Percentiles rank a stretch among this genome's conserved stretches.
phyloP scores from a whole-genome alignment of 805 yeast species.

The Kuraishia piskuri region DNA sequence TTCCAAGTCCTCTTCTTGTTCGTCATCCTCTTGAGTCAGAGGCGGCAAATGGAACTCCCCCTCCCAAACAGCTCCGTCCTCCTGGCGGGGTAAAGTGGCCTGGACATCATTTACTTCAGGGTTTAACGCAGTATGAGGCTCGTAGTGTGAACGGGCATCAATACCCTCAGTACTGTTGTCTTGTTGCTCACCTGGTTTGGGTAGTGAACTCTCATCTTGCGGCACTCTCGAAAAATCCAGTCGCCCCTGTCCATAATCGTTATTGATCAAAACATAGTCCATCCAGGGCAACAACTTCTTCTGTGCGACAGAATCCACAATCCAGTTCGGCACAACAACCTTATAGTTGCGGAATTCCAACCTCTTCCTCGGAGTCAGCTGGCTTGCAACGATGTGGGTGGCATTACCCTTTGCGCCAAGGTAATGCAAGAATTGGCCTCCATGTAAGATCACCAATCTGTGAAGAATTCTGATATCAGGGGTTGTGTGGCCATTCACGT shows the following conservation, averaged over 20 bases:
- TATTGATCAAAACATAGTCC: constrained; percentile 44
- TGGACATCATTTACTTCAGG: not conserved
- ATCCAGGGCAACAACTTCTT: constrained; percentile 57
- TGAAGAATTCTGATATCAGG: constrained; percentile 76
- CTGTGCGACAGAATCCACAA: constrained; percentile 49
- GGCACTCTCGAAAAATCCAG: constrained; percentile 15
- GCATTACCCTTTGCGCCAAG: constrained; percentile 63
- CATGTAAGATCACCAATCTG: constrained; percentile 61
- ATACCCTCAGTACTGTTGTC: not conserved
- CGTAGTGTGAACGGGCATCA: not conserved
- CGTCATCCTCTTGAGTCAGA: not conserved
- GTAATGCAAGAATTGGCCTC: constrained; percentile 70
- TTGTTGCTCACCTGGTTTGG: constrained; percentile 3
- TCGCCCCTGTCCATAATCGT: constrained; percentile 47
- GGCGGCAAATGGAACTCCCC: not conserved
- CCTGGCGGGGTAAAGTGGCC: not conserved
- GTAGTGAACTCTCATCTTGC: constrained; percentile 5
- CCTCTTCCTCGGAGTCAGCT: constrained; percentile 68
- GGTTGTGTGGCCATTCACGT: constrained; percentile 83
- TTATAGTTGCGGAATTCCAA: constrained; percentile 56
- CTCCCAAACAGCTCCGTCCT: not conserved
- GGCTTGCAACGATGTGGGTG: constrained; percentile 79
- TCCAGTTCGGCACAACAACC: constrained; percentile 82
- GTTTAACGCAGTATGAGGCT: not conserved
- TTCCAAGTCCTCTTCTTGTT: constrained; percentile 4